Conservation (phyloP, 208 protist genomes). For the Wallacemonas rigidus region DNA sequence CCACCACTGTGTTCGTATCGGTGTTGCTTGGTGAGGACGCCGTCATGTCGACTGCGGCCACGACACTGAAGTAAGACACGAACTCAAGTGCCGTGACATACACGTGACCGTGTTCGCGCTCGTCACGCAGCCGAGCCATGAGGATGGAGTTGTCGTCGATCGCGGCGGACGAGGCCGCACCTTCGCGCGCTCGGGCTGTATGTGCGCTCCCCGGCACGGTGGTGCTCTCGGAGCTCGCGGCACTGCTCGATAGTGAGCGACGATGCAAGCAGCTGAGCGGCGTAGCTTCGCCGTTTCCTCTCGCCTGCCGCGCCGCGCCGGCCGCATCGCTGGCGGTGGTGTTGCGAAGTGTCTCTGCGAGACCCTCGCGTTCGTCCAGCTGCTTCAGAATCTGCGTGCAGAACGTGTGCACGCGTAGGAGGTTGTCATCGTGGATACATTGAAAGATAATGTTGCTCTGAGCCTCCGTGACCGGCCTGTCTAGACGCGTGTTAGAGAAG, state of each 20-base stretch:
- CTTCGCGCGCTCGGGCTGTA: not conserved
- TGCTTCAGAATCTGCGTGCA: conserved; percentile 1
- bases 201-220: not conserved
- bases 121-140: not conserved
- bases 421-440: conserved; percentile 41
- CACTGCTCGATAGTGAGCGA: too few relatives aligned
- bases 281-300: too few relatives aligned
- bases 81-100: conserved; percentile 14
- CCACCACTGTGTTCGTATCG: not conserved
- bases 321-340: too few relatives aligned
- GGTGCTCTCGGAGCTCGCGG: too few relatives aligned
- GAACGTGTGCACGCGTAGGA: conserved; percentile 26
- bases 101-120: not conserved
- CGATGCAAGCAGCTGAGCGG: too few relatives aligned
- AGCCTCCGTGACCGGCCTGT: conserved; percentile 40
- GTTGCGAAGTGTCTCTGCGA: too few relatives aligned
- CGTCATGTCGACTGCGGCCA: not conserved
- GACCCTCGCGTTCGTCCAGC: not conserved
- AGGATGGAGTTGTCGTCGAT: not conserved
- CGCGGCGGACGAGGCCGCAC: too few relatives aligned
- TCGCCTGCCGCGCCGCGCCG: too few relatives aligned
- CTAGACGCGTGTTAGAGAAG: conserved; percentile 56
- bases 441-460: conserved; percentile 33
- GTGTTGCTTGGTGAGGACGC: not conserved
- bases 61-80: conserved; percentile 15